Base-by-base conservation (phyloP, 805 yeast species). In the Candida ponderosae region DNA sequence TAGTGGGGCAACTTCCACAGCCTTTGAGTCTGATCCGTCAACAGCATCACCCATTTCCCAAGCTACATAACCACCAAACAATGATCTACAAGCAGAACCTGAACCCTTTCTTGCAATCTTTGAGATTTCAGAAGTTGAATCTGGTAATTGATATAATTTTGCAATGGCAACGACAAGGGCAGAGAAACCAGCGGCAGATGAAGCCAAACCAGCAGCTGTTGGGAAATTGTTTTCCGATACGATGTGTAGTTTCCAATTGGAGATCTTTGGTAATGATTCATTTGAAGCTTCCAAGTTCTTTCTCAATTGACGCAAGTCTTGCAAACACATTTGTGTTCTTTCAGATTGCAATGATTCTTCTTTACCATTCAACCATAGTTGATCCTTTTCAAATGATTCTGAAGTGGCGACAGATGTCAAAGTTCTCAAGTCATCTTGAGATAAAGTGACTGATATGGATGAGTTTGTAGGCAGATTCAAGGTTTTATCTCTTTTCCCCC, bases 131-230 rank as follows among this genome's bases (percentile, higher is more conserved):
- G 93, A 82, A 53, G 74, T 69, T 42, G 82, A 74, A 54, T 84
- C 83, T n/a, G 96, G 95, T 42, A 93, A 76, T 59, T 84, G 61
- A 65, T 81, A 93, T 41, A 93, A 69, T 54, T 73, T 74, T 15
- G 97, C 88, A 53, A 93, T 76, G n/a, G 96, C 85, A 34, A 76
- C 76, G 18, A 90, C 95, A 43, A 93, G 70, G 9, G 98, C 98
- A 27, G 98, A 96, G 62, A 88, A 90, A 0, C 99, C 99, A 9
- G 98, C 97, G 13, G 98, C 98, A 5, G 95, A 83, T 1, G 96
- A 87, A 0, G 98, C 98, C 50, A 93, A 72, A 3, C 98, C 98
- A 6, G 98, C 98, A 24, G 98, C 98, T 19, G 99, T 93, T 36
- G 99, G 99, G 71, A 93, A 93, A 64, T 93, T 93, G 67, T 93